Conservation (phyloP, 2,329 filamentous ascomycete species). For the Fusarium setosum region DNA sequence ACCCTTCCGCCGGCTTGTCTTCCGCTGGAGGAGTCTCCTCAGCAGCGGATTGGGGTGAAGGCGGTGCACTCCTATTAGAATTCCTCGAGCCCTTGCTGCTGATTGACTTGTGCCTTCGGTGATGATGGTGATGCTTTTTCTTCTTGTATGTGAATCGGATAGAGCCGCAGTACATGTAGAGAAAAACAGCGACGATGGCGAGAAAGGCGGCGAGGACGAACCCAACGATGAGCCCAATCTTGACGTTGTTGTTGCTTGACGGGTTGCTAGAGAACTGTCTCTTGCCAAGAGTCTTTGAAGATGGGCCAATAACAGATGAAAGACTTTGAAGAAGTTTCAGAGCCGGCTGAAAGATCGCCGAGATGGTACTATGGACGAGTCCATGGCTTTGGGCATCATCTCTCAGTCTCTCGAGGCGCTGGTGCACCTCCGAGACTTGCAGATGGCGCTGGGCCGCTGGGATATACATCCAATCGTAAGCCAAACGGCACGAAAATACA, state of each 20-base stretch:
- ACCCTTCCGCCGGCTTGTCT: constrained; percentile 29
- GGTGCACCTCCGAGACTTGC: constrained; percentile 19
- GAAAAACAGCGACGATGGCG: constrained; percentile 49
- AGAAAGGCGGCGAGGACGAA: constrained; percentile 55
- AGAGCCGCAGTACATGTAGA: constrained; percentile 54
- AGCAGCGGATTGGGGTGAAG: constrained; percentile 15
- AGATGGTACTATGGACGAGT: neutral
- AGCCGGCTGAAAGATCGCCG: constrained; percentile 4
- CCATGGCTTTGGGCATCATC: constrained; percentile 25
- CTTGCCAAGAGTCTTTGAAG: constrained; percentile 5
- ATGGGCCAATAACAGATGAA: neutral
- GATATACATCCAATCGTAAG: constrained; percentile 47
- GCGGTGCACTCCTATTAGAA: constrained; percentile 38
- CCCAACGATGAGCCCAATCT: constrained; percentile 57
- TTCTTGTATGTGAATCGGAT: constrained; percentile 48
- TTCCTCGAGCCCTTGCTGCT: constrained; percentile 49
- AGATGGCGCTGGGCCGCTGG: constrained; percentile 26
- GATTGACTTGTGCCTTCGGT: constrained; percentile 41
- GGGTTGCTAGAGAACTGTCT: constrained; percentile 44
- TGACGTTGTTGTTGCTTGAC: constrained; percentile 51
- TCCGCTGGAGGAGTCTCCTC: constrained; percentile 26
- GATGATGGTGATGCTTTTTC: constrained; percentile 29
- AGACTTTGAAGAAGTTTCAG: constrained; percentile 12
- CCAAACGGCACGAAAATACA: neutral
- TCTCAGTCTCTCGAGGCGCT: constrained; percentile 7